Evolutionary conservation across 2,329 filamentous ascomycete genomes (phyloP).

Genomic region (Fusarium piperis): DNA sequence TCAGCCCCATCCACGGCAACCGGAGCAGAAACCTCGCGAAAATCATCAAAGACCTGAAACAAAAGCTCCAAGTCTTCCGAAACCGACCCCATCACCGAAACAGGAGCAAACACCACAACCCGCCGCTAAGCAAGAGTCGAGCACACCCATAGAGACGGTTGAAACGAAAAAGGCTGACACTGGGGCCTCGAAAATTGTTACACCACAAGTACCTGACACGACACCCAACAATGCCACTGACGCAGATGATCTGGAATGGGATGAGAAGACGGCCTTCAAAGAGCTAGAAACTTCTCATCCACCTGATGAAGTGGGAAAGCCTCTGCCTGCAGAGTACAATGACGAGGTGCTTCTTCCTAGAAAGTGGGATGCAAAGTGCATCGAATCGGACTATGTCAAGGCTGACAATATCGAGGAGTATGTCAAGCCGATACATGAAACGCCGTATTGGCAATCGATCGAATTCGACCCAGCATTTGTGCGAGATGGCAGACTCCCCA

Average conservation of each 20-base stretch:
- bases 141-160: slow-evolving; percentile 3
- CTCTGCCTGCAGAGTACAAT: slow-evolving; percentile 53
- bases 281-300: slow-evolving; percentile 47
- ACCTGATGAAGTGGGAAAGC: slow-evolving; percentile 59
- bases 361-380: slow-evolving; percentile 53
- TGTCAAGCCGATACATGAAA: slow-evolving; percentile 52
- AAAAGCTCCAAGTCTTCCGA: slow-evolving; percentile 26
- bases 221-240: slow-evolving; percentile 21
- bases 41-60: slow-evolving; percentile 14
- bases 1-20: slow-evolving; percentile 25
- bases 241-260: slow-evolving; percentile 51
- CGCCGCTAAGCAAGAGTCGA: slow-evolving; percentile 9
- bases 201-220: slow-evolving; percentile 12
- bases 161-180: slow-evolving; percentile 17
- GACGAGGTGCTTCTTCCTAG: slow-evolving; percentile 58
- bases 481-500: slow-evolving; percentile 35
- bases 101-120: slow-evolving; percentile 41
- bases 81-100: slow-evolving; percentile 22
- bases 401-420: slow-evolving; percentile 56
- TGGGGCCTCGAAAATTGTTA: slow-evolving; percentile 8
- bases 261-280: slow-evolving; percentile 51
- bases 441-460: slow-evolving; percentile 51
- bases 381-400: slow-evolving; percentile 57
- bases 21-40: slow-evolving; percentile 41
- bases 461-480: slow-evolving; percentile 57